Conservation (phyloP, 2,329 filamentous ascomycete species). For the Colletotrichum orchidophilum region DNA sequence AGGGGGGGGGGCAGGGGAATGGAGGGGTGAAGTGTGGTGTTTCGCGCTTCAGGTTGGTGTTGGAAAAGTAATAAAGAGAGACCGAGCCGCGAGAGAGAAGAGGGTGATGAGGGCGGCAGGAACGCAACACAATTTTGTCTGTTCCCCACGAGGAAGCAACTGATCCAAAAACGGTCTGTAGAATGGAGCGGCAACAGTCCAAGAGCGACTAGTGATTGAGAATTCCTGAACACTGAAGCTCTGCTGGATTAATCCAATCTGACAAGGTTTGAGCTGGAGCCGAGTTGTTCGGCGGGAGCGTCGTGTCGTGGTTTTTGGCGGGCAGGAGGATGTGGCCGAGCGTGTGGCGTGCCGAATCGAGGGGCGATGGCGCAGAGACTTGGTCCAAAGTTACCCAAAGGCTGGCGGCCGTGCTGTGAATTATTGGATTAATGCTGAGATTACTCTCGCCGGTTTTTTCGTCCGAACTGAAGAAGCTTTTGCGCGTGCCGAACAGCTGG, state of each 20-base stretch:
- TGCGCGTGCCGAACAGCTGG: constrained; percentile 4
- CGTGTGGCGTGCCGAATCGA: constrained; percentile 26
- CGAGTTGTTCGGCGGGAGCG: neutral
- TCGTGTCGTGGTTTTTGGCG: neutral
- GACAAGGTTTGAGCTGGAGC: neutral
- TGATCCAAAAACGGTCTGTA: neutral
- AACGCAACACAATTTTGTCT: constrained; percentile 26
- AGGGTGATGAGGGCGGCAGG: constrained; percentile 15
- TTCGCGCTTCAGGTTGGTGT: constrained; percentile 33
- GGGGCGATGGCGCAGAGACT: constrained; percentile 18
- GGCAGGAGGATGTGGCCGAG: neutral
- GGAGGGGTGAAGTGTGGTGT: constrained; percentile 30
- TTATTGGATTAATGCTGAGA: constrained; percentile 17
- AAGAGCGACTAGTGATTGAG: neutral
- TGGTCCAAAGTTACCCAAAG: constrained; percentile 11
- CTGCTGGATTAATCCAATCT: neutral
- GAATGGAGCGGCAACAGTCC: neutral
- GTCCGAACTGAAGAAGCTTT: constrained; percentile 3
- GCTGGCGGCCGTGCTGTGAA: constrained; percentile 12
- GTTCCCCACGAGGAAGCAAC: neutral
- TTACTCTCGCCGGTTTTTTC: constrained; percentile 1
- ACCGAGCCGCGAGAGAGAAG: neutral
- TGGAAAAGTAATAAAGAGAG: constrained; percentile 16
- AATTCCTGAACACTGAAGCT: constrained; percentile 9
- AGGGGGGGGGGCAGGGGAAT: constrained; percentile 24